A percentile compares a stretch with the other conserved stretches of the same genome.
These are phyloP conservation scores for Hibiscus tridactylites DNA, from an alignment of 345 rosid species.

Conservation along the genomic window DNA sequence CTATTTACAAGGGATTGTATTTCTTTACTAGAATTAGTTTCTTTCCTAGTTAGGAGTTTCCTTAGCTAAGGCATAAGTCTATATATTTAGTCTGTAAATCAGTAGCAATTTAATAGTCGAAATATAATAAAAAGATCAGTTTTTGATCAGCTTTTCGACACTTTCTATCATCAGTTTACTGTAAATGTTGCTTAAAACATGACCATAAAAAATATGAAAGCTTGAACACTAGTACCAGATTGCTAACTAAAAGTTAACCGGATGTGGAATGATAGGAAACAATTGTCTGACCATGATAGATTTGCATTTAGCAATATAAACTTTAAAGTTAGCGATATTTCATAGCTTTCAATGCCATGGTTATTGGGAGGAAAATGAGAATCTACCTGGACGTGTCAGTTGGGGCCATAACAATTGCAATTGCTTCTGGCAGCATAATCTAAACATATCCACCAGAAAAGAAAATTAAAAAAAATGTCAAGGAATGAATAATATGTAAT, in stretches of 20 bases:
- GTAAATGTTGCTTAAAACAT: not conserved
- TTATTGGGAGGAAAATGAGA: not conserved
- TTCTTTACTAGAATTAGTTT: no score
- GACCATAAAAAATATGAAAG: not conserved
- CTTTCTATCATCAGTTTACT: not conserved
- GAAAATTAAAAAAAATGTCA: not conserved
- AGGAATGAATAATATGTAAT: not conserved
- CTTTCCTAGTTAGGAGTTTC: no score
- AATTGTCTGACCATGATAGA: not conserved
- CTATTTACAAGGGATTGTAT: no score
- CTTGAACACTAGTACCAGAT: not conserved
- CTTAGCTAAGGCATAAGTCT: no score
- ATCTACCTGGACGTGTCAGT: conserved; percentile 65
- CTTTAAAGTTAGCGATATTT: not conserved
- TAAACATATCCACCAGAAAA: conserved; percentile 6
- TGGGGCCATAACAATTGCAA: conserved; percentile 97
- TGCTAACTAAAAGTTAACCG: not conserved
- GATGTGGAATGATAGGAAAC: not conserved
- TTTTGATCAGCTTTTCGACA: no score
- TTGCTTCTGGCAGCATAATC: conserved; percentile 94
- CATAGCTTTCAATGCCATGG: conserved; percentile 1
- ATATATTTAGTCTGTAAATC: no score
- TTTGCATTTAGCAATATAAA: not conserved
- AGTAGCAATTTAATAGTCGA: no score
- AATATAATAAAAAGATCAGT: no score